Conservation (phyloP, 1,284 basidiomycete genomes). For the Sparassis latifolia region DNA sequence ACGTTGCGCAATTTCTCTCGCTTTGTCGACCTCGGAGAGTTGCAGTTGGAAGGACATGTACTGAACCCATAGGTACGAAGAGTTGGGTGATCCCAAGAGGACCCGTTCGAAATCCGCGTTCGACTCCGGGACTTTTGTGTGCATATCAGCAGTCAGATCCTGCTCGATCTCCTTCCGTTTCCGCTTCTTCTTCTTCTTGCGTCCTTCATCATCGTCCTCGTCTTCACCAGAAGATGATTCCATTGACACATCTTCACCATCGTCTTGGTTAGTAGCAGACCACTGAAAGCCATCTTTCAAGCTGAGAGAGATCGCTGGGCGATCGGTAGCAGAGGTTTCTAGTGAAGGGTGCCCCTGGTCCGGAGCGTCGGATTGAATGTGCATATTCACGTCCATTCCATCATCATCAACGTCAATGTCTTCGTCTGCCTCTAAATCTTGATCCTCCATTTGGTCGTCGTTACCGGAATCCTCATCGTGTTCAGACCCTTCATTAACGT, state of each 20-base stretch:
- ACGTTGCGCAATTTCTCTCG: conserved; percentile 79
- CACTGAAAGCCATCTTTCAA: conserved; percentile 66
- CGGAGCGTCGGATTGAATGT: conserved; percentile 12
- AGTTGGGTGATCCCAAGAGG: conserved; percentile 93
- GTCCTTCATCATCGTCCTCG: conserved; percentile 40
- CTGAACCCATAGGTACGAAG: conserved; percentile 97
- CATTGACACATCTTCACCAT: conserved; percentile 29
- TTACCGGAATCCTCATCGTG: not conserved
- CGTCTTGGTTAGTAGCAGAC: conserved; percentile 35
- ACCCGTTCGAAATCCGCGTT: conserved; percentile 92
- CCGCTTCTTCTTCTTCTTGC: conserved; percentile 56
- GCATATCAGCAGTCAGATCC: conserved; percentile 83
- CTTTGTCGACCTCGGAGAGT: conserved; percentile 93
- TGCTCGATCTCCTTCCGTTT: conserved; percentile 68
- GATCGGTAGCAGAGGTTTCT: not conserved
- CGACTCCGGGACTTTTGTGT: conserved; percentile 82
- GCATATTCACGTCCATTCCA: conserved; percentile 31
- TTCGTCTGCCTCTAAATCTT: conserved; percentile 10
- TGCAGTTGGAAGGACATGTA: conserved; percentile 99
- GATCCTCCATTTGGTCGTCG: conserved; percentile 6
- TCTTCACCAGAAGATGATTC: conserved; percentile 38
- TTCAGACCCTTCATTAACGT: conserved; percentile 14
- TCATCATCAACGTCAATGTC: conserved; percentile 21
- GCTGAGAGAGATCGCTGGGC: conserved; percentile 34
- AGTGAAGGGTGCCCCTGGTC: conserved; percentile 1